These are phyloP conservation scores for Backusella sp. DNA, from an alignment of 192 early-diverging fungal genomes.

Conservation along the genomic window DNA sequence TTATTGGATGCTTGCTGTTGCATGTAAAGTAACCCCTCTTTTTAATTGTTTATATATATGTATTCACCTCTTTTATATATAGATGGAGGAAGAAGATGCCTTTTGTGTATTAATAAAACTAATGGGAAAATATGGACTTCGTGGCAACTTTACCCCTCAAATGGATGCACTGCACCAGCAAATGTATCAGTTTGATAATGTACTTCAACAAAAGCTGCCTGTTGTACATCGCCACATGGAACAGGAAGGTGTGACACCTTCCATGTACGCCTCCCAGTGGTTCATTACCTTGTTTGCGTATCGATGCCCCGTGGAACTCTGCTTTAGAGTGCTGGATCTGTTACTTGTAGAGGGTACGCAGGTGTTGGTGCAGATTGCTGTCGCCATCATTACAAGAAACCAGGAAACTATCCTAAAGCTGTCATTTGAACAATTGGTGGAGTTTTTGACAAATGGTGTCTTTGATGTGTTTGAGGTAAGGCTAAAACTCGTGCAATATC, in stretches of 20 bases:
- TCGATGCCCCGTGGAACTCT: slow-evolving; percentile 87
- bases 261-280: slow-evolving; percentile 98
- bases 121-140: slow-evolving; percentile 88
- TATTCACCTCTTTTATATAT: neutral
- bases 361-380: slow-evolving; percentile 77
- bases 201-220: slow-evolving; percentile 83
- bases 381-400: slow-evolving; percentile 86
- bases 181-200: slow-evolving; percentile 88
- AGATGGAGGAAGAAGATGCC: slow-evolving; percentile 97
- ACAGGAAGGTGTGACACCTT: slow-evolving; percentile 79
- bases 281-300: slow-evolving; percentile 99
- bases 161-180: slow-evolving; percentile 89
- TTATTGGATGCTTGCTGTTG: slow-evolving; percentile 87
- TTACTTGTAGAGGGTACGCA: slow-evolving; percentile 92
- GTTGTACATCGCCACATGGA: slow-evolving; percentile 77
- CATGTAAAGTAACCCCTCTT: slow-evolving; percentile 60
- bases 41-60: neutral
- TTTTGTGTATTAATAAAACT: slow-evolving; percentile 90
- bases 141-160: slow-evolving; percentile 85
- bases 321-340: slow-evolving; percentile 88
- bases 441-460: slow-evolving; percentile 87
- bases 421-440: slow-evolving; percentile 80
- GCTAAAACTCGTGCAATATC: neutral
- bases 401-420: slow-evolving; percentile 74
- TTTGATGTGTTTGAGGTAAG: slow-evolving; percentile 83